Percentiles rank a stretch among this genome's conserved stretches.
These are phyloP conservation scores for Alloteropsis semialata DNA, from an alignment of 176 grass and related monocot genomes.

Conservation along the genomic window DNA sequence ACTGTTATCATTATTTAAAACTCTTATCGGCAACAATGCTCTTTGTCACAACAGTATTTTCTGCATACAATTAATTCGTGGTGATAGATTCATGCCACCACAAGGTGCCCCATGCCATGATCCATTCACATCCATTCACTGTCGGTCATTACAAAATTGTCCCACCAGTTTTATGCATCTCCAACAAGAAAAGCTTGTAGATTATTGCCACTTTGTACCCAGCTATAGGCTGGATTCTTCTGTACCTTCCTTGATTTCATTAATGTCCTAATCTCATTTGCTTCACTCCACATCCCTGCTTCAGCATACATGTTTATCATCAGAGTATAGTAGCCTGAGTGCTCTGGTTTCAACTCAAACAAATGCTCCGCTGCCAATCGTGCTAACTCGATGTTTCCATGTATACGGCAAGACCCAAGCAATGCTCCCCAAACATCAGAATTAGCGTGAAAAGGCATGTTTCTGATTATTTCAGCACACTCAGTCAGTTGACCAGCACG, in stretches of 20 bases:
- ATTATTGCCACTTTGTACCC: constrained; percentile 64
- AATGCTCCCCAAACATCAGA: constrained; percentile 89
- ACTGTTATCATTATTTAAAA: not conserved
- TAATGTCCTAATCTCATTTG: constrained; percentile 56
- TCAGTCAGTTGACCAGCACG: constrained; percentile 67
- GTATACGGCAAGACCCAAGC: constrained; percentile 76
- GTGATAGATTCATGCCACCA: not conserved
- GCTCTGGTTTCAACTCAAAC: constrained; percentile 75
- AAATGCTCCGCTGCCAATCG: constrained; percentile 70
- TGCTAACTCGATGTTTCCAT: constrained; percentile 75
- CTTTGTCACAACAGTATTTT: not conserved
- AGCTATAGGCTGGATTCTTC: constrained; percentile 84
- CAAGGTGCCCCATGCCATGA: too few species aligned
- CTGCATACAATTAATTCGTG: not conserved
- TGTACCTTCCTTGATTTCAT: constrained; percentile 83
- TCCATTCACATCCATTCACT: too few species aligned
- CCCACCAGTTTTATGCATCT: constrained; percentile 15
- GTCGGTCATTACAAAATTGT: constrained; percentile 7
- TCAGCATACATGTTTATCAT: constrained; percentile 86
- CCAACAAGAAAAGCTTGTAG: constrained; percentile 51
- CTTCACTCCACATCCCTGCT: constrained; percentile 73
- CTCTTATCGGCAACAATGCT: not conserved
- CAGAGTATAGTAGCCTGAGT: constrained; percentile 80
- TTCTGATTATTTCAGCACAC: constrained; percentile 58
- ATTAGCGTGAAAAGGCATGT: constrained; percentile 76